These are phyloP conservation scores for Magnusiomyces paraingens DNA, from an alignment of 1,139 yeast genomes.

Conservation along the genomic window DNA sequence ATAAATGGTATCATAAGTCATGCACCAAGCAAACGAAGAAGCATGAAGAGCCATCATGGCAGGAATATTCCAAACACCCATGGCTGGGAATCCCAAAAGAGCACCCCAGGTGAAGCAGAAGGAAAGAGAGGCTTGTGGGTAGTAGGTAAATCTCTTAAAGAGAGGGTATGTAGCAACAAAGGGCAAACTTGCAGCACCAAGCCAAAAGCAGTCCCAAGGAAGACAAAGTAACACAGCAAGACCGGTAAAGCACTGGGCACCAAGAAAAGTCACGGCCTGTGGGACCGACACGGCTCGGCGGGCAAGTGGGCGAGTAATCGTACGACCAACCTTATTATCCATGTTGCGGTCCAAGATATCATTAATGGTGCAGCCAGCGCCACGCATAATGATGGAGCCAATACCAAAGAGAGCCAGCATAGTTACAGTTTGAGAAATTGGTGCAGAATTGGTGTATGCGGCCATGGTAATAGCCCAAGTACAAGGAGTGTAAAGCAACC, in stretches of 20 bases:
- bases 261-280: conserved; percentile 70
- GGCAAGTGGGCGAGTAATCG: conserved; percentile 85
- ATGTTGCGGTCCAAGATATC: conserved; percentile 79
- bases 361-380: conserved; percentile 96
- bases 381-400: conserved; percentile 90
- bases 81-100: conserved; percentile 88
- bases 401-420: conserved; percentile 62
- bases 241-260: conserved; percentile 72
- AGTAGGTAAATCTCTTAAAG: conserved; percentile 88
- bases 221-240: conserved; percentile 62
- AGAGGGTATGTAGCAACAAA: conserved; percentile 84
- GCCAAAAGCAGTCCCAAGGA: conserved; percentile 73
- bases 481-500: conserved; percentile 72
- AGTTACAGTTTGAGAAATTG: conserved; percentile 51
- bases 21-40: conserved; percentile 84
- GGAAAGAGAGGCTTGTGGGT: conserved; percentile 81
- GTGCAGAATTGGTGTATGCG: conserved; percentile 63
- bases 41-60: conserved; percentile 74
- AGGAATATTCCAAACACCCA: conserved; percentile 67
- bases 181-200: conserved; percentile 77
- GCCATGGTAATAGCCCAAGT: conserved; percentile 85
- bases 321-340: conserved; percentile 80
- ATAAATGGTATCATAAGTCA: conserved; percentile 91
- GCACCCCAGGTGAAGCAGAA: conserved; percentile 95
- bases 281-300: conserved; percentile 69